Percentiles rank a stretch among this genome's conserved stretches.
Conservation (phyloP, 305 asterid species). For the Lippia alba region DNA sequence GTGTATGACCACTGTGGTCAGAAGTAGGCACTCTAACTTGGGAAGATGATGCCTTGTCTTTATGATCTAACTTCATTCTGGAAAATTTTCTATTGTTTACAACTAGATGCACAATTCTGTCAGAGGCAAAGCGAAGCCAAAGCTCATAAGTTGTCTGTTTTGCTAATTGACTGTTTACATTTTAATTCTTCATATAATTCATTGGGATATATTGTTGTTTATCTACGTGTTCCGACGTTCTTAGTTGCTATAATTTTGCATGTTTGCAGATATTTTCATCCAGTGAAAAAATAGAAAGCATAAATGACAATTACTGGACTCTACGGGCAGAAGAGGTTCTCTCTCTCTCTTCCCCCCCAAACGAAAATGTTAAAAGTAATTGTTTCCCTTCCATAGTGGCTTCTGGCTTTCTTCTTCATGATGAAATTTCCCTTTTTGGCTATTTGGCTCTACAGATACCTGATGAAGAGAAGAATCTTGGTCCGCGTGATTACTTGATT, state of each 20-base stretch:
- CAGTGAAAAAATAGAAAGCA: conserved; percentile 69
- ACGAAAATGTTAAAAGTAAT: neutral
- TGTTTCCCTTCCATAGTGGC: neutral
- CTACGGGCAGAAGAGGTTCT: conserved; percentile 81
- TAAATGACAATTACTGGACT: conserved; percentile 74
- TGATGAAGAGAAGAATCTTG: conserved; percentile 74
- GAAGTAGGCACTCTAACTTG: conserved; percentile 7
- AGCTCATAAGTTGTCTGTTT: conserved; percentile 23
- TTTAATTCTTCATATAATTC: conserved; percentile 17
- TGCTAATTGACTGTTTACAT: conserved; percentile 25
- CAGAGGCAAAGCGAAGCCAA: conserved; percentile 22
- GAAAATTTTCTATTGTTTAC: conserved; percentile 20
- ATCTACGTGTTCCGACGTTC: neutral
- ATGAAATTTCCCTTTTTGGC: conserved; percentile 1
- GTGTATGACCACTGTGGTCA: conserved; percentile 5
- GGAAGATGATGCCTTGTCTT: conserved; percentile 21
- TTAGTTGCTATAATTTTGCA: conserved; percentile 29
- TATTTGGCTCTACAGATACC: conserved; percentile 56
- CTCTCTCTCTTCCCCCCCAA: conserved; percentile 36
- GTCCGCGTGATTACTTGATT: conserved; percentile 62
- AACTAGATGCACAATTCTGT: conserved; percentile 6
- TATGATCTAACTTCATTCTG: conserved; percentile 18
- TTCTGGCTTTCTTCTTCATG: conserved; percentile 19
- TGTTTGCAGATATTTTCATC: conserved; percentile 68
- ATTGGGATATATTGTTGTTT: conserved; percentile 17